Conservation (phyloP, 1,284 basidiomycete species). For the Cryptococcus deneoformans region DNA sequence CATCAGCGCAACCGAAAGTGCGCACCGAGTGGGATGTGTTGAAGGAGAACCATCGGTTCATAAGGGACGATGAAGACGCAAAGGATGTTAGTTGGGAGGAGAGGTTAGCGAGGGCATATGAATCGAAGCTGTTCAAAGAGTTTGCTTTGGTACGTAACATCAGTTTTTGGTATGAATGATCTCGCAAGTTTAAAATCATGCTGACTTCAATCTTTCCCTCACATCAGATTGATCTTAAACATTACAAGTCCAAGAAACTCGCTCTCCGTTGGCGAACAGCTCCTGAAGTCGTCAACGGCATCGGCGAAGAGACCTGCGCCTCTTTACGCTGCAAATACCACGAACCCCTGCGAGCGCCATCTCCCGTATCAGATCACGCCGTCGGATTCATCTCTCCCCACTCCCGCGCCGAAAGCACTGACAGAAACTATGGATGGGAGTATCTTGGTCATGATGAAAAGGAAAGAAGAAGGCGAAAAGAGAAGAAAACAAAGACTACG, state of each 20-base stretch:
- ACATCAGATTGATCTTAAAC: slow-evolving; percentile 74
- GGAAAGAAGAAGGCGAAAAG: slow-evolving; percentile 4
- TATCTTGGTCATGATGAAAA: background rate
- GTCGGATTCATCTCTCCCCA: background rate
- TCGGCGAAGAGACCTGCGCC: slow-evolving; percentile 80
- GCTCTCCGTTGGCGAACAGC: slow-evolving; percentile 89
- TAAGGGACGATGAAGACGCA: slow-evolving; percentile 62
- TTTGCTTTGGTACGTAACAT: slow-evolving; percentile 61
- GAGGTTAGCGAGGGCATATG: slow-evolving; percentile 79
- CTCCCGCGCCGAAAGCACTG: too few relatives aligned
- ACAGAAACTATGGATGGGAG: too few relatives aligned
- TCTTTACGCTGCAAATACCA: slow-evolving; percentile 81
- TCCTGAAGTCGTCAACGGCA: slow-evolving; percentile 74
- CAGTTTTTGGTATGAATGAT: background rate
- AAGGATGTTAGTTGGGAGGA: slow-evolving; percentile 64
- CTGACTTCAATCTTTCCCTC: too few relatives aligned
- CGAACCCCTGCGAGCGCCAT: slow-evolving; percentile 7
- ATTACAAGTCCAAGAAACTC: slow-evolving; percentile 90
- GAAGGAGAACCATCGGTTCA: slow-evolving; percentile 63
- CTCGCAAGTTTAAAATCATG: background rate
- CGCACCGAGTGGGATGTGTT: slow-evolving; percentile 52
- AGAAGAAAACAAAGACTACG: background rate
- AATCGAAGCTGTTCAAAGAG: slow-evolving; percentile 79
- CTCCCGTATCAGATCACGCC: too few relatives aligned
- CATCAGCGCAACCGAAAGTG: background rate